Evolutionary conservation across 495 filamentous ascomycete species (phyloP).

Genomic region (Xylaria longipes): DNA sequence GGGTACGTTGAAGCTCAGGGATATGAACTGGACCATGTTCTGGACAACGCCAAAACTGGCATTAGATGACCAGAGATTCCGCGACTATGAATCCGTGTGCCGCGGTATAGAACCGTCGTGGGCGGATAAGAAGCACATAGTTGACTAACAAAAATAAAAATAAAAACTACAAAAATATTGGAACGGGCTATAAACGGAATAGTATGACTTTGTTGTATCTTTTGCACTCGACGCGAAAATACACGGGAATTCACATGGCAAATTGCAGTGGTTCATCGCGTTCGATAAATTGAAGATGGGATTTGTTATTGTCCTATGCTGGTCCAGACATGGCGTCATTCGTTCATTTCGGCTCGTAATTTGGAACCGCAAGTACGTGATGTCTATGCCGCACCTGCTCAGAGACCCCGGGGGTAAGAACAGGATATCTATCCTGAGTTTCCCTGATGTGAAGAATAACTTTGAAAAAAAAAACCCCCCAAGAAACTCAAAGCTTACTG

Average conservation of each 20-base stretch:
- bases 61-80: slow-evolving; percentile 61
- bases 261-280: not conserved
- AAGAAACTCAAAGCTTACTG: slow-evolving; percentile 8
- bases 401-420: not conserved
- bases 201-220: not conserved
- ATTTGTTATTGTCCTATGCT: not conserved
- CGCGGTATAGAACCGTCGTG: slow-evolving; percentile 79
- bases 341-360: not conserved
- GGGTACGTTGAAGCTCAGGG: slow-evolving; percentile 80
- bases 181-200: not conserved
- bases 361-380: not conserved
- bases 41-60: slow-evolving; percentile 80
- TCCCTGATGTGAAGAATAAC: not conserved
- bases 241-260: not conserved
- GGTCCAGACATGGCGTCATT: slow-evolving; percentile 6
- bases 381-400: too few relatives aligned
- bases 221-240: not conserved
- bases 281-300: not conserved
- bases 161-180: not conserved
- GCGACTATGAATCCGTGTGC: slow-evolving; percentile 86
- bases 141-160: slow-evolving; percentile 55
- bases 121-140: slow-evolving; percentile 71
- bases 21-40: slow-evolving; percentile 93
- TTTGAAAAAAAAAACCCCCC: not conserved
- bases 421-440: not conserved